Percentiles rank a stretch among this genome's conserved stretches.
Conservation (phyloP, 2,329 filamentous ascomycete genomes). For the Aspergillus carbonarius region DNA sequence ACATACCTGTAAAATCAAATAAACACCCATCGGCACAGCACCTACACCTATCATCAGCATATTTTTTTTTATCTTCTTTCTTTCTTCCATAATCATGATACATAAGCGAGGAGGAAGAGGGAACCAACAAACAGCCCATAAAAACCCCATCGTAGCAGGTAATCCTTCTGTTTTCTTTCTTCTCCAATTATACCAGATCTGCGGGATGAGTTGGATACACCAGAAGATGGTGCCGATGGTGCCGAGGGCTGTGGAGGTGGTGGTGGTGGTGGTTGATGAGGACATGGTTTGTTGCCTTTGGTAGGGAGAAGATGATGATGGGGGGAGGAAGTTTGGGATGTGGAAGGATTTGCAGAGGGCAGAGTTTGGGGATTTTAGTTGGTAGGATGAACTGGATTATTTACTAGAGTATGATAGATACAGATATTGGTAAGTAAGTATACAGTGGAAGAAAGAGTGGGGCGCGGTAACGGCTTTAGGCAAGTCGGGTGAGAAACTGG, state of each 20-base stretch:
- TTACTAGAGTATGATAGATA: not conserved
- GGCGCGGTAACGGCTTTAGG: not conserved
- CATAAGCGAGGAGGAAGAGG: too few relatives aligned
- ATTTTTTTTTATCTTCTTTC: too few relatives aligned
- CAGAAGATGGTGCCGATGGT: not conserved
- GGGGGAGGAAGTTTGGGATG: too few relatives aligned
- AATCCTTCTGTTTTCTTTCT: not conserved
- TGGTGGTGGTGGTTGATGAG: not conserved
- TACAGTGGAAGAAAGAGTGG: not conserved
- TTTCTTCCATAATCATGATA: too few relatives aligned
- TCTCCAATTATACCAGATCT: not conserved
- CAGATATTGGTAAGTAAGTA: not conserved
- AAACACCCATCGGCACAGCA: not conserved
- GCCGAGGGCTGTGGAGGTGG: not conserved
- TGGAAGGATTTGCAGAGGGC: too few relatives aligned
- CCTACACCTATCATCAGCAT: not conserved
- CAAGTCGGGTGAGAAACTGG: not conserved
- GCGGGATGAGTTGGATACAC: not conserved
- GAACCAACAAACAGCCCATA: not conserved
- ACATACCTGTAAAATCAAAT: not conserved
- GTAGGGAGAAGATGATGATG: too few relatives aligned
- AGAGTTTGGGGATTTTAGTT: too few relatives aligned
- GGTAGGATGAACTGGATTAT: too few relatives aligned
- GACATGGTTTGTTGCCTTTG: too few relatives aligned
- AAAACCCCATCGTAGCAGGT: not conserved